Percentiles rank a stretch among this genome's conserved stretches.
phyloP scores from a whole-genome alignment of 305 asterid genomes.

The Solanum hybrid region DNA sequence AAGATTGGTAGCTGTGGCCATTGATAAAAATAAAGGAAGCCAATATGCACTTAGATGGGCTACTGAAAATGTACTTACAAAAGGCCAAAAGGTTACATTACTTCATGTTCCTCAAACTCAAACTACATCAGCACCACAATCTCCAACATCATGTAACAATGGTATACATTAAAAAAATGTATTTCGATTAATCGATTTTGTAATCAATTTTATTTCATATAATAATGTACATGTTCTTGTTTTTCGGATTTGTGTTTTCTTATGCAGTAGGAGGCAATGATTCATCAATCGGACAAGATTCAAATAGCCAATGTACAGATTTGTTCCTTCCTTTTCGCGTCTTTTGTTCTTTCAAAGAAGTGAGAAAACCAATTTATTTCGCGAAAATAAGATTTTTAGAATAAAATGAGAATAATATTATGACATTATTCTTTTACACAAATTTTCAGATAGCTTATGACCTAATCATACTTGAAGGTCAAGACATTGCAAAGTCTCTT shows the following conservation, averaged over 20 bases:
- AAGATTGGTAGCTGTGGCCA: slow-evolving; percentile 16
- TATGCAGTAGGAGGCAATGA: background rate
- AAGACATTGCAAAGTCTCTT: slow-evolving; percentile 10
- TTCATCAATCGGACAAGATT: background rate
- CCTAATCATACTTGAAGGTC: slow-evolving; percentile 4
- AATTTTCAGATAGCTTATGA: slow-evolving; percentile 9
- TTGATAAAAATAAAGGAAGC: slow-evolving; percentile 20
- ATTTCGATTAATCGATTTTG: background rate
- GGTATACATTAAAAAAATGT: background rate
- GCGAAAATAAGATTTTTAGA: no score
- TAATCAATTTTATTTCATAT: background rate
- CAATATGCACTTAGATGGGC: slow-evolving; percentile 22
- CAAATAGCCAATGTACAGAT: slow-evolving; percentile 3
- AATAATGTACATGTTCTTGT: background rate
- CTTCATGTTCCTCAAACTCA: slow-evolving; percentile 12
- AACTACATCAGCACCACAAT: background rate
- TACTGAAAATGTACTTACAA: slow-evolving; percentile 10
- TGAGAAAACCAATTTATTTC: background rate
- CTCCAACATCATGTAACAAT: background rate
- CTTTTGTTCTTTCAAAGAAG: slow-evolving; percentile 7
- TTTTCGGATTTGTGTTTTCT: background rate
- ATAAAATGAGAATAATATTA: background rate
- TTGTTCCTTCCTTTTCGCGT: slow-evolving; percentile 12
- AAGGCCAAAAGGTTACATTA: slow-evolving; percentile 15
- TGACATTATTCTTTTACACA: background rate